Base-by-base conservation (phyloP, 75 land plant species). In the Sequoiadendron giganteum region DNA sequence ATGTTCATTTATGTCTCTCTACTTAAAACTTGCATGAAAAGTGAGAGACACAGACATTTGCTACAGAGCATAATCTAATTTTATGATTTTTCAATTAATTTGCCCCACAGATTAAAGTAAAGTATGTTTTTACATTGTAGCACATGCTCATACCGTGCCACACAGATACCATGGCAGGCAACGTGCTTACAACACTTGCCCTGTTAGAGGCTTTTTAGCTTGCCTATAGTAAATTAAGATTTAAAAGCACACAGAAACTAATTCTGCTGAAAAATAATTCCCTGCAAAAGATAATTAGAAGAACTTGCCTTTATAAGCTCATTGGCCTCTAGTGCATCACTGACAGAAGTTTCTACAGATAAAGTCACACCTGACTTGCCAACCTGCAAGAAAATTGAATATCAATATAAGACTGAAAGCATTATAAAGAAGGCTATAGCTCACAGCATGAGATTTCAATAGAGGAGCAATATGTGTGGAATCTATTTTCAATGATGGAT, bases 331-430 rank as follows among this genome's bases (percentile, higher is more conserved):
- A 96, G 92, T 13, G 90, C 94, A 86, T 96, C 97, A 43, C 90
- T 55, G 76, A 96, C 86, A 34, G 95, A 88, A 34, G 89, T 81
- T n/a, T 90, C 90, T 14, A 92, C 83, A 42, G 86, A 87, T 36
- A 88, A 89, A 55, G 95, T 93, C 54, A 96, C 93, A 0, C 98
- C 98, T 72, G 92, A 91, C 87, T 96, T 96, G 68, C 98, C 98
- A 36, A 91, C 89, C 92, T 91, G 91, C 49, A 43, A 48, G 11
- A 85, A 40, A 73, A 56, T 1, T 19, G 19, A 85, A 28, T 49
- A 55, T 25, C n/a, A 40, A 18, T 82, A 10, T 47, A 28, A 47
- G 52, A 43, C 2, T 3, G 84, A 43, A 81, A 47, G 32, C 47
- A 47, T 49, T 25, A 8, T 7, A 25, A 43, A 73, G 14, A 82